Evolutionary conservation across 495 filamentous ascomycete genomes (phyloP), one percentile per base, ranked within the genome.

Genomic region (Penicillium waksmanii): DNA sequence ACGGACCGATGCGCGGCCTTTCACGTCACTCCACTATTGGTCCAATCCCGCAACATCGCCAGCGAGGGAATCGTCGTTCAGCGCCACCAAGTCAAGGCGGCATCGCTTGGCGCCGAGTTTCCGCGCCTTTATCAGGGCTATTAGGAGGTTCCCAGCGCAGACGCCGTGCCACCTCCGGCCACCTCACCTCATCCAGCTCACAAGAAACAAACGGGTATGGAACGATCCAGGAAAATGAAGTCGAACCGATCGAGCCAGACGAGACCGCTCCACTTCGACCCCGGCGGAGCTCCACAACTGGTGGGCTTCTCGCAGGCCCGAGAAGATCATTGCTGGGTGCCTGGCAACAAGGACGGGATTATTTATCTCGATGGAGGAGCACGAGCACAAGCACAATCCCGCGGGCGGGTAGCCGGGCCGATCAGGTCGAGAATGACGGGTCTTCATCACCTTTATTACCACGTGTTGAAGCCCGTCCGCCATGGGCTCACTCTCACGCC

Each of bases 221-320:
- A 43, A 68, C 73, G 9, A 64, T 69, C 31, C 66, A 62, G 54
- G 69, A 73, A 31, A 49, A 57, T 35, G 62, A 51, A 1, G 43
- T 36, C 47, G 51, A 60, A 23, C 49, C 19, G 7, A 48, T 23
- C 13, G 47, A 27, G 5, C 49, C 50, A 3, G 48, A 51, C 2
- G 58, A 50, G 33, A 13, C 12, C 27, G 25, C 54, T 36, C 3
- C 25, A 15, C 36, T 34, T 40, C 36, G 35, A 40, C 3, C 55
- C n/a, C 52, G 47, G 11, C 23, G 27, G 13, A 47, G 18, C 17
- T 31, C 36, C 6, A 5, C 58, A 38, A 18, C 17, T 2, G 46
- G 49, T 17, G 47, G 63, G 31, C 50, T 69, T 65, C 68, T 78
- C 63, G 71, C 65, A n/a, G 71, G 69, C 19, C 56, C 75, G 67